These are phyloP conservation scores for Talaromyces islandicus DNA, from an alignment of 2,329 filamentous ascomycete species.

Conservation along the genomic window DNA sequence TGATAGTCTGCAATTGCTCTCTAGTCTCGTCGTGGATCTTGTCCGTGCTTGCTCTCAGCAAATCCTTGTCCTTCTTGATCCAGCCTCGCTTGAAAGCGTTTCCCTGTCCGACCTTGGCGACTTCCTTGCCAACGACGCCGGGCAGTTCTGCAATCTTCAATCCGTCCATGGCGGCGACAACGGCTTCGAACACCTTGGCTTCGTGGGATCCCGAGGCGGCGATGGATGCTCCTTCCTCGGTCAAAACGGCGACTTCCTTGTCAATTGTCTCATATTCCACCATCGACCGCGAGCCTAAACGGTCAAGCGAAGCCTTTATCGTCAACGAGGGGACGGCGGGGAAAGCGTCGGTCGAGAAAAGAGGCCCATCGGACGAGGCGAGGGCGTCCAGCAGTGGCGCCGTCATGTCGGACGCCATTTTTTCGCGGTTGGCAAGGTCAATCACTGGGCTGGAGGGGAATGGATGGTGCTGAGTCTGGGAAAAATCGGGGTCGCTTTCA, in stretches of 20 bases:
- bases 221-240: conserved; percentile 67
- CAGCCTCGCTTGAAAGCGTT: conserved; percentile 79
- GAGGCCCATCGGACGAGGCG: conserved; percentile 52
- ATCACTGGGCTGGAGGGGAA: neutral
- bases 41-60: conserved; percentile 53
- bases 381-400: conserved; percentile 61
- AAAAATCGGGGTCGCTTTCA: neutral
- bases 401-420: conserved; percentile 52
- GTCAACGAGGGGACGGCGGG: conserved; percentile 59
- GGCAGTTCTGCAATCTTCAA: conserved; percentile 70
- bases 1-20: conserved; percentile 67
- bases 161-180: conserved; percentile 67
- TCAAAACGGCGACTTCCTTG: conserved; percentile 68
- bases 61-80: conserved; percentile 59
- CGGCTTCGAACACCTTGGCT: conserved; percentile 72
- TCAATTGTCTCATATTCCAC: conserved; percentile 79
- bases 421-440: neutral
- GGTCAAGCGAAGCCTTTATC: conserved; percentile 83
- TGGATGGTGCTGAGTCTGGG: neutral
- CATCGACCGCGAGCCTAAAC: conserved; percentile 79
- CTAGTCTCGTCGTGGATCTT: conserved; percentile 74
- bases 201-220: conserved; percentile 73
- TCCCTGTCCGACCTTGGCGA: conserved; percentile 69
- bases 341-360: conserved; percentile 66
- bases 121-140: conserved; percentile 41